Evolutionary conservation across 768 basidiomycete species (phyloP).

Genomic region (Cystobasidium onofrii): DNA sequence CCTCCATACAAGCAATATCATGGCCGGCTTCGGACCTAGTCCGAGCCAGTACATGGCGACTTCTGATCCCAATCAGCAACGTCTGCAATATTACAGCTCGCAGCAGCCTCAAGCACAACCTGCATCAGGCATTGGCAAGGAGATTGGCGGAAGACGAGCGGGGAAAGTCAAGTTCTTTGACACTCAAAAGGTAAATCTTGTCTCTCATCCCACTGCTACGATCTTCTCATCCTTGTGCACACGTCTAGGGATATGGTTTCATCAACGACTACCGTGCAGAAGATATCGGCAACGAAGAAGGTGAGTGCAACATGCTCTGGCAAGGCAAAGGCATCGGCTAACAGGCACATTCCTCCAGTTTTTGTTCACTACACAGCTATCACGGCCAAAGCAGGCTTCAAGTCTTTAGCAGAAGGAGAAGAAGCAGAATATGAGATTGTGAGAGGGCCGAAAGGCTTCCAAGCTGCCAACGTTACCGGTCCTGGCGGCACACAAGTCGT

Average conservation of each 20-base stretch:
- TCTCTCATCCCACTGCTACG: neutral
- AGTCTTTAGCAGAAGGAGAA: slow-evolving; percentile 41
- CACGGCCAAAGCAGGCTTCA: slow-evolving; percentile 40
- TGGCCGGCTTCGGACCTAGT: slow-evolving; percentile 14
- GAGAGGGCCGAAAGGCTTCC: slow-evolving; percentile 42
- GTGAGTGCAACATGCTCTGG: slow-evolving; percentile 21
- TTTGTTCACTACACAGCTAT: slow-evolving; percentile 43
- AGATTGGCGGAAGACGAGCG: slow-evolving; percentile 4
- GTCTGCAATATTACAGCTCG: slow-evolving; percentile 20
- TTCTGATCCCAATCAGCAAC: neutral
- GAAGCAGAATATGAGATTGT: slow-evolving; percentile 42
- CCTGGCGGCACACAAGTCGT: slow-evolving; percentile 36
- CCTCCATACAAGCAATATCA: neutral
- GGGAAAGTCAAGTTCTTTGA: slow-evolving; percentile 33
- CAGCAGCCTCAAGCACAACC: slow-evolving; percentile 12
- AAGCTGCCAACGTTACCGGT: slow-evolving; percentile 41
- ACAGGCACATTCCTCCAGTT: slow-evolving; percentile 24
- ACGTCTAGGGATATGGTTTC: slow-evolving; percentile 41
- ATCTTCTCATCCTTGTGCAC: neutral
- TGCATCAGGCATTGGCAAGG: neutral
- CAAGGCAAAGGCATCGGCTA: neutral
- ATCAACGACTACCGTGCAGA: slow-evolving; percentile 41
- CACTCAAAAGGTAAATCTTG: slow-evolving; percentile 29
- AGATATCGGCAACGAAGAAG: slow-evolving; percentile 42
- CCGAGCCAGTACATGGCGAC: neutral